These are phyloP conservation scores for Rhodotorula paludigena DNA, from an alignment of 768 basidiomycete genomes.

Conservation along the genomic window DNA sequence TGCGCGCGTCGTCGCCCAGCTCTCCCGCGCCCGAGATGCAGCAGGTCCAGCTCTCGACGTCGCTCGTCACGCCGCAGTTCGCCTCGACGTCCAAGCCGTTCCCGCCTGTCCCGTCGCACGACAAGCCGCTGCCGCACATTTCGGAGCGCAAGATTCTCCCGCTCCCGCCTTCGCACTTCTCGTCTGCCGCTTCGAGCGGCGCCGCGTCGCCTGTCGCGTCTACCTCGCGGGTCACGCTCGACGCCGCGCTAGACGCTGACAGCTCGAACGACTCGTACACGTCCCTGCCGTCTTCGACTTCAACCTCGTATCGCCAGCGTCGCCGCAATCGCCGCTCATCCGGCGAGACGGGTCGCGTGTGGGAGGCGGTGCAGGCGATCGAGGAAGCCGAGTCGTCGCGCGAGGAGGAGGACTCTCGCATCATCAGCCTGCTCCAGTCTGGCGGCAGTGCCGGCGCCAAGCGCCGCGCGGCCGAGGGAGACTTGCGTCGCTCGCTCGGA, in stretches of 20 bases:
- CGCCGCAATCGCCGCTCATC: conserved; percentile 1
- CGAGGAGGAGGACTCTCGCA: conserved; percentile 34
- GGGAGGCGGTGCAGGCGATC: conserved; percentile 20
- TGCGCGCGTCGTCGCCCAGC: not conserved
- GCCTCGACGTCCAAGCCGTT: conserved; percentile 1
- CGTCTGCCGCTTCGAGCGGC: no score
- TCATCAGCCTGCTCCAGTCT: conserved; percentile 21
- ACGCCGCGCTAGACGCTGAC: not conserved
- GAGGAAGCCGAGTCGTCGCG: conserved; percentile 32
- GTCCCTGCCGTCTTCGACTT: not conserved
- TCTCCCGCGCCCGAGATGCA: conserved; percentile 14
- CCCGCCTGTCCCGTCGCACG: not conserved
- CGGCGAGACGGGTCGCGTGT: conserved; percentile 15
- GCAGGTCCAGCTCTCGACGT: not conserved
- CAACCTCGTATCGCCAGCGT: no score
- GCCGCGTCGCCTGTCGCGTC: not conserved
- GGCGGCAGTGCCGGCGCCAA: conserved; percentile 8
- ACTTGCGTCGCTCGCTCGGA: conserved; percentile 10
- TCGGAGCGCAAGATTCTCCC: conserved; percentile 24
- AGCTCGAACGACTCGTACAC: not conserved
- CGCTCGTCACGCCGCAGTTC: conserved; percentile 8
- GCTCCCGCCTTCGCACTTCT: conserved; percentile 18
- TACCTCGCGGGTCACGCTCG: conserved; percentile 1
- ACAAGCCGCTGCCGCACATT: conserved; percentile 11
- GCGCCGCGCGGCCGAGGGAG: conserved; percentile 12